Conservation (phyloP, 2,329 filamentous ascomycete species). For the Saccharata proteae region DNA sequence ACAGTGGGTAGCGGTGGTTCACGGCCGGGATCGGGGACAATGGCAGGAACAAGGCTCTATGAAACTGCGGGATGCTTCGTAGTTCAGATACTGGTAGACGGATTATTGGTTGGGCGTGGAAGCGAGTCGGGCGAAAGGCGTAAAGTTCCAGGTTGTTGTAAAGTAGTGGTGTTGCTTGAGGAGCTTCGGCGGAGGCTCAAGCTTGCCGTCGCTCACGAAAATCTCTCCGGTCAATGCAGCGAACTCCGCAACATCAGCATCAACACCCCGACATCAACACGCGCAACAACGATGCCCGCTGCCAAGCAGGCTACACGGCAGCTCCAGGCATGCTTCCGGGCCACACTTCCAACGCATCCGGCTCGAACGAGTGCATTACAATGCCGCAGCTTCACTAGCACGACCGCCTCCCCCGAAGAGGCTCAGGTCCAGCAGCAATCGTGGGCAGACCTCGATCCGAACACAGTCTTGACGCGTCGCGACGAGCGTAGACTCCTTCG, state of each 20-base stretch:
- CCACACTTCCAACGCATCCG: background rate
- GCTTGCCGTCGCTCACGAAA: no score
- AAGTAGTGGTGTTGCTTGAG: no score
- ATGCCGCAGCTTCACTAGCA: conserved; percentile 34
- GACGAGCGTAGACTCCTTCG: conserved; percentile 58
- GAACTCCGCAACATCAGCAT: conserved; percentile 4
- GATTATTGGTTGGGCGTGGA: no score
- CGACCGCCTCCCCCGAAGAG: conserved; percentile 31
- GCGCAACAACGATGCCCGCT: conserved; percentile 20
- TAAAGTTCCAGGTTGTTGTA: no score
- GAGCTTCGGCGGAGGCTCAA: no score
- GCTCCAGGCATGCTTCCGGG: conserved; percentile 19
- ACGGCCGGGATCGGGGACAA: no score
- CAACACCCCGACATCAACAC: conserved; percentile 9
- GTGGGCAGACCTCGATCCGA: conserved; percentile 43
- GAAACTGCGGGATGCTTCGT: no score
- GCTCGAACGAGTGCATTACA: background rate
- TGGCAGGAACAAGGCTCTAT: no score
- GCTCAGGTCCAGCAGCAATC: conserved; percentile 21
- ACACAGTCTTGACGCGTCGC: conserved; percentile 50
- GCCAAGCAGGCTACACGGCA: conserved; percentile 21
- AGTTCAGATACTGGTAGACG: no score
- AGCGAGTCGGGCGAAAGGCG: no score
- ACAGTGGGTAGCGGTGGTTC: no score
- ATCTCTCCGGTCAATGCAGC: no score